These are phyloP conservation scores for Vinca minor DNA, from an alignment of 257 asterid species.

Conservation along the genomic window DNA sequence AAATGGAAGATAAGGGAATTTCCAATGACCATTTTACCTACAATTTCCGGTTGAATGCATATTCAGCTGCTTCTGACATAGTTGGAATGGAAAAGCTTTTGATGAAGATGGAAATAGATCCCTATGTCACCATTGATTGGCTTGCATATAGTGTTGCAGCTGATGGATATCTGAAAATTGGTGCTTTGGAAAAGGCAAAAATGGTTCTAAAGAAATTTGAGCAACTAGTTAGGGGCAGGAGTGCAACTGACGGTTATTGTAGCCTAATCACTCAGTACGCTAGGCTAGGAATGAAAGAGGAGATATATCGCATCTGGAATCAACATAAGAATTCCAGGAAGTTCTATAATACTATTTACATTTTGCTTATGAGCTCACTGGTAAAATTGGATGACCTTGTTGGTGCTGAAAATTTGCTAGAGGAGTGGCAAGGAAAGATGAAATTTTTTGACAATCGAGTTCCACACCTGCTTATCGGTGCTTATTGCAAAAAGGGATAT, in stretches of 20 bases:
- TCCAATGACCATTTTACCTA: constrained; percentile 15
- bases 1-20: constrained; percentile 39
- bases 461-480: constrained; percentile 25
- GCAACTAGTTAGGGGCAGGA: constrained; percentile 13
- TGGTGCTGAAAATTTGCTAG: constrained; percentile 32
- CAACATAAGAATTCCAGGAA: constrained; percentile 17
- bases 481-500: constrained; percentile 38
- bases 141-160: constrained; percentile 25
- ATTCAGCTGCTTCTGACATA: constrained; percentile 24
- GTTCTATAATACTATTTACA: constrained; percentile 15
- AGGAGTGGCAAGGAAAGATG: constrained; percentile 25
- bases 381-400: constrained; percentile 42
- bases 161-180: constrained; percentile 37
- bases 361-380: constrained; percentile 24
- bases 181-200: constrained; percentile 28
- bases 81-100: constrained; percentile 38
- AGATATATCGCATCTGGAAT: constrained; percentile 34
- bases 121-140: constrained; percentile 16
- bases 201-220: constrained; percentile 26
- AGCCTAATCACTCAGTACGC: constrained; percentile 33
- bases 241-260: constrained; percentile 10
- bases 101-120: constrained; percentile 44
- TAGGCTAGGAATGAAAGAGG: constrained; percentile 31
- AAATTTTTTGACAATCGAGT: constrained; percentile 23
- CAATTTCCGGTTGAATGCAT: constrained; percentile 28